Conservation (phyloP, 1,139 yeast genomes). For the Pneumocystis murina region DNA sequence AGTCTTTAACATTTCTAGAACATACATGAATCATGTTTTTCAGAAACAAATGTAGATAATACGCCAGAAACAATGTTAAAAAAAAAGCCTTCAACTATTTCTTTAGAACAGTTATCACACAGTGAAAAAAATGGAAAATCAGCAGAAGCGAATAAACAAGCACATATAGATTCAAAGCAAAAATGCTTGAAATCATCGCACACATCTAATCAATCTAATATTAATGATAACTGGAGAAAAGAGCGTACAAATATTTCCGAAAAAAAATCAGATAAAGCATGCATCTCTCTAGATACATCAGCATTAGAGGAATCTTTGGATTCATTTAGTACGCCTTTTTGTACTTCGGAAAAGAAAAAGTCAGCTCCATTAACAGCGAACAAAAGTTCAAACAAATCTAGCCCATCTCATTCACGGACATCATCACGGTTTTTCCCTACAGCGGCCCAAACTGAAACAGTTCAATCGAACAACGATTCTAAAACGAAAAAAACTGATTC, state of each 20-base stretch:
- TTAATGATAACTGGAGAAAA: background rate
- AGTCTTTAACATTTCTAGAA: background rate
- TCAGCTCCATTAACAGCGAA: background rate
- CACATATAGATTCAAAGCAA: background rate
- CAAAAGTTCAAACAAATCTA: background rate
- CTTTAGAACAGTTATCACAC: background rate
- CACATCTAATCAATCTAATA: background rate
- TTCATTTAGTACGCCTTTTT: background rate
- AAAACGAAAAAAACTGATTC: background rate
- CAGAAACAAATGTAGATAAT: background rate
- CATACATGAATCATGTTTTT: background rate
- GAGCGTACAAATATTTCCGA: background rate
- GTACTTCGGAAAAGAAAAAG: background rate
- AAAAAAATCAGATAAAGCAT: background rate
- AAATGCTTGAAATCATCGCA: background rate
- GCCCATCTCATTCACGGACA: background rate
- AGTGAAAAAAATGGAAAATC: background rate
- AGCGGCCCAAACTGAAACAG: background rate
- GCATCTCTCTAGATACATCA: background rate
- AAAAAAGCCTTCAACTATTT: background rate
- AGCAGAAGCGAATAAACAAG: background rate
- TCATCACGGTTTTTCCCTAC: background rate
- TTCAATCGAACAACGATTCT: background rate
- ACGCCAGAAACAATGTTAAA: background rate
- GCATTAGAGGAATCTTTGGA: background rate